Conservation (phyloP, 257 asterid species). For the Coffea canephora region DNA sequence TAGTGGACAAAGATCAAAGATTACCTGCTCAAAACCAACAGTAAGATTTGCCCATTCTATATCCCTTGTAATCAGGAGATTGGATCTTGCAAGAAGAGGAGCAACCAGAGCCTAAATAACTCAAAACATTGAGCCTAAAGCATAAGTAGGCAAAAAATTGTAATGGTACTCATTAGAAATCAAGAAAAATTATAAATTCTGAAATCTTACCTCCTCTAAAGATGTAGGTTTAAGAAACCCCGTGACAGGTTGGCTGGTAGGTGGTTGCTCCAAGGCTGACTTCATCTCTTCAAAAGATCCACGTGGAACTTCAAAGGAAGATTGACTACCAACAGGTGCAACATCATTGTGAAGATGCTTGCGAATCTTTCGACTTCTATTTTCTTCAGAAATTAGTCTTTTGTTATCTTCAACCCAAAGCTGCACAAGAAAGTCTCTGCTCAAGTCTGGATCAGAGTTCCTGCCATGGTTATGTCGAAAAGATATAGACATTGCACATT, state of each 20-base stretch:
- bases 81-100: constrained; percentile 94
- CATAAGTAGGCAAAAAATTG: constrained; percentile 10
- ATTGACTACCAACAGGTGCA: constrained; percentile 24
- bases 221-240: constrained; percentile 74
- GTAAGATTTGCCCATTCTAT: constrained; percentile 97
- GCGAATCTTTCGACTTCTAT: constrained; percentile 32
- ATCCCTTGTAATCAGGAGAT: constrained; percentile 94
- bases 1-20: constrained; percentile 20
- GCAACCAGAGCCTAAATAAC: constrained; percentile 69
- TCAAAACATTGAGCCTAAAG: constrained; percentile 5
- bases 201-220: constrained; percentile 66
- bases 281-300: constrained; percentile 34
- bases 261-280: constrained; percentile 63
- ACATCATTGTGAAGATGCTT: constrained; percentile 25
- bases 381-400: constrained; percentile 31
- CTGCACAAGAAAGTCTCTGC: constrained; percentile 65
- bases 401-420: constrained; percentile 72
- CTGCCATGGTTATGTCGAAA: constrained; percentile 35
- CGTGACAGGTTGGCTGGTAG: constrained; percentile 73
- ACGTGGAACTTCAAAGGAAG: constrained; percentile 29
- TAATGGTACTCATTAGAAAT: neutral
- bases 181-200: constrained; percentile 6
- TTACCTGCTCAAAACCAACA: constrained; percentile 94
- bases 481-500: constrained; percentile 26
- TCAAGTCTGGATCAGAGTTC: constrained; percentile 52